These are phyloP conservation scores for Teunomyces lycoperdinae DNA, from an alignment of 805 yeast genomes.

Conservation along the genomic window DNA sequence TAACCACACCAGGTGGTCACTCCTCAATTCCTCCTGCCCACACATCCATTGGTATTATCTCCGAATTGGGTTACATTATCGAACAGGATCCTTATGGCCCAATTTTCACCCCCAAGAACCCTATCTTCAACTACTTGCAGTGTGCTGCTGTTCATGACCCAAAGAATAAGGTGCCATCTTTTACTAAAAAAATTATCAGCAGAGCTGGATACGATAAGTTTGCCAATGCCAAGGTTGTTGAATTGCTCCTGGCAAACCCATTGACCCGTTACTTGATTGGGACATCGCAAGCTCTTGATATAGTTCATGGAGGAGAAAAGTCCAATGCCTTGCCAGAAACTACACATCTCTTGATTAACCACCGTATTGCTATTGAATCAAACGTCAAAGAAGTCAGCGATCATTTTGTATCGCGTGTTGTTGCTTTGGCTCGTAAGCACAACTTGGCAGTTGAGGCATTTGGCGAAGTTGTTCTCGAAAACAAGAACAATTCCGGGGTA, in stretches of 20 bases:
- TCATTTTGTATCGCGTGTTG: conserved; percentile 21
- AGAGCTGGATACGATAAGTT: conserved; percentile 34
- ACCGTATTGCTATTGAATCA: conserved; percentile 33
- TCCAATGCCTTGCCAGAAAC: conserved; percentile 40
- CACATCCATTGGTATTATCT: conserved; percentile 71
- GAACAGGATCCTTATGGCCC: conserved; percentile 58
- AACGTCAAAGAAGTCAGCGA: conserved; percentile 18
- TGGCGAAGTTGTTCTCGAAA: conserved; percentile 15
- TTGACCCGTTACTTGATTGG: conserved; percentile 26
- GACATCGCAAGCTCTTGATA: conserved; percentile 35
- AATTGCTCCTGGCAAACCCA: conserved; percentile 14
- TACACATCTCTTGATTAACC: conserved; percentile 28
- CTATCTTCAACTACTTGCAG: conserved; percentile 53
- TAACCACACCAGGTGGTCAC: conserved; percentile 73
- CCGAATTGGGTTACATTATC: conserved; percentile 53
- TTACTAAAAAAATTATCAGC: conserved; percentile 28
- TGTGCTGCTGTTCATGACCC: conserved; percentile 57
- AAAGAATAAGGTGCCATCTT: conserved; percentile 20
- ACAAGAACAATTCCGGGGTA: conserved; percentile 14
- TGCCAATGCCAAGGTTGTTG: conserved; percentile 27
- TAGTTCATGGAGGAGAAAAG: conserved; percentile 37
- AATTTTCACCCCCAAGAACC: conserved; percentile 51
- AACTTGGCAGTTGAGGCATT: conserved; percentile 23
- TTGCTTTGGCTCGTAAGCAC: conserved; percentile 25
- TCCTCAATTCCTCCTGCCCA: conserved; percentile 80